Base-by-base conservation (phyloP, 306 rosid species). In the Pterocarpus santalinus region DNA sequence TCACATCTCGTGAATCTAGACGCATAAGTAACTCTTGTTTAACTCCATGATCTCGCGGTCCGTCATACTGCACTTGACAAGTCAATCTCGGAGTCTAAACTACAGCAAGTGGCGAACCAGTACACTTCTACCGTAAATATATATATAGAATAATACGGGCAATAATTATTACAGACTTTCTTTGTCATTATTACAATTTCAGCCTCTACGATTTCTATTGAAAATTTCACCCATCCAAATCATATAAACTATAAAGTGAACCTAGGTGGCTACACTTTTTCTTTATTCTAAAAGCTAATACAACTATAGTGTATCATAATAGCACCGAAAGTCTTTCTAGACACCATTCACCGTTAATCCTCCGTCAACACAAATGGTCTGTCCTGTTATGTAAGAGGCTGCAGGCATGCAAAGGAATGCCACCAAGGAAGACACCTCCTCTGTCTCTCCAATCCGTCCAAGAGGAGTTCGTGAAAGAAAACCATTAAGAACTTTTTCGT, bases 401-500 rank as follows among this genome's bases (percentile, higher is more conserved):
- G 85, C 79, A 4, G 90, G 90, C 41, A 87, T 67, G 70, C 89
- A 87, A 1, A 87, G 80, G 72, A 87, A 85, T 8, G 88, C 86
- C 53, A 89, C 89, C 82, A 87, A 34, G 0, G 85, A 84, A 5
- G 91, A 85, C 39, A 90, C 88, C 34, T 87, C 85, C 3, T 78
- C 69, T 8, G 88, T 39, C 65, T 86, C 87, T 80, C 90, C 92
- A 0, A 73, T 12, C 1, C 90, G 72, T 72, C 82, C 84, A 36
- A 89, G 49, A 4, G 92, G 86, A 1, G 81, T 80, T 44, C 72
- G 61, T 9, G 82, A 12, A 49, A 56, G 55, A 32, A 80, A 56
- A 38, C 46, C 73, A 10, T 80, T 36, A 0, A 9, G 10, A 22
- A 73, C 1, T 11, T 65, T 81, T 47, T 79, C 85, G 4, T 70